Base-by-base conservation (phyloP, 2,329 filamentous ascomycete genomes). In the Aspergillus sp. region DNA sequence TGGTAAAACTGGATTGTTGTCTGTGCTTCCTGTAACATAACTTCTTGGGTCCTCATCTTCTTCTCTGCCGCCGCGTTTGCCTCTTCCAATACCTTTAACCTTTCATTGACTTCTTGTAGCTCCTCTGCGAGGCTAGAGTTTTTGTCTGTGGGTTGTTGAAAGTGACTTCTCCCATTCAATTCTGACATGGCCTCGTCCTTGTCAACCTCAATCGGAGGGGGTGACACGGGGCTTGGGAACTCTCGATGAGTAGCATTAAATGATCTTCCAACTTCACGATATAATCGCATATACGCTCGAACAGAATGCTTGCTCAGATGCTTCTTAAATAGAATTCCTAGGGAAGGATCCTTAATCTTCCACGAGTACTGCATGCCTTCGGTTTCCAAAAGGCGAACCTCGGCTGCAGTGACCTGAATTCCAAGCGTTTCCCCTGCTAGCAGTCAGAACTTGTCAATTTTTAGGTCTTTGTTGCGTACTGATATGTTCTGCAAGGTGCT, bases 261-360 rank as follows among this genome's bases (percentile, higher is more conserved):
- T 7, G 21, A 52, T 39, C 56, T 24, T 2, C 59, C 55, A 9
- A 58, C 59, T 52, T 51, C 52, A 9, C 46, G 35, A 31, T 51
- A 52, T 19, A 60, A 24, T 39, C 48, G 33, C 37, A 80, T 79
- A 48, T 59, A 59, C 3, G 53, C 53, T 19, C 56, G 54, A n/a
- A 62, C 56, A 37, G 56, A 62, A 47, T 62, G 53, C 37, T 56
- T 57, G 35, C 59, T 62, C 12, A 62, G 51, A 17, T 62, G 49
- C 19, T 46, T 61, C 14, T 58, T 39, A 49, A 61, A 61, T 7
- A 61, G 21, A 2, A 49, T 7, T 27, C 57, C 35, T 5, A 63
- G 41, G 35, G 35, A 51, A 17, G 50, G 40, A 33, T 63, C 50
- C 11, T 61, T 47, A 3, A 63, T 43, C 44, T 59, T 43, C 58